Conservation (phyloP, 192 early-diverging fungal species). For the Umbelopsis sp. region DNA sequence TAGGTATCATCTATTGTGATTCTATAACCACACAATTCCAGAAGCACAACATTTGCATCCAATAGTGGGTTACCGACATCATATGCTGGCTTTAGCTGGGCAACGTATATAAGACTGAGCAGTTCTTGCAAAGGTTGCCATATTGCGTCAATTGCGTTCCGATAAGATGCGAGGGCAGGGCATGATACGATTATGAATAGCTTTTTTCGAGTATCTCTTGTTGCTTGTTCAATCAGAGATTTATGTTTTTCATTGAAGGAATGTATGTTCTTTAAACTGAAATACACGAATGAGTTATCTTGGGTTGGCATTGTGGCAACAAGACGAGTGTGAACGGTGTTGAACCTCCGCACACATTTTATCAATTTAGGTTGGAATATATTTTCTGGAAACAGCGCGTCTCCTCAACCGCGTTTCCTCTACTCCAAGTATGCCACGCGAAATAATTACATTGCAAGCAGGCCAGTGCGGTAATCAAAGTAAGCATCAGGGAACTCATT, state of each 20-base stretch:
- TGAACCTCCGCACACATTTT: slow-evolving; percentile 9
- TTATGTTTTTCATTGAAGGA: neutral
- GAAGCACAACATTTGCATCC: slow-evolving; percentile 59
- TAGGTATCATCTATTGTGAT: slow-evolving; percentile 35
- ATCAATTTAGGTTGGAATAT: neutral
- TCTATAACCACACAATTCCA: slow-evolving; percentile 62
- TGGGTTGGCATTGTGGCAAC: neutral
- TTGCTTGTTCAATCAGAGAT: neutral
- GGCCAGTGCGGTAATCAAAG: slow-evolving; percentile 99
- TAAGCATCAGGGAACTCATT: slow-evolving; percentile 38
- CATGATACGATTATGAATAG: neutral
- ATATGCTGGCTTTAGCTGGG: slow-evolving; percentile 47
- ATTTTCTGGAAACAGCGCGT: neutral
- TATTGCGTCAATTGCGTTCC: neutral
- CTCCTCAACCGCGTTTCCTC: neutral
- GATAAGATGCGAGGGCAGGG: neutral
- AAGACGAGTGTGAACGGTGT: neutral
- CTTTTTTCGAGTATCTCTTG: neutral
- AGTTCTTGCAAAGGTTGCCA: slow-evolving; percentile 27
- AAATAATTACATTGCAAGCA: slow-evolving; percentile 95
- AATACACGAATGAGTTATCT: neutral
- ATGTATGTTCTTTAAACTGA: neutral
- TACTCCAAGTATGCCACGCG: slow-evolving; percentile 69
- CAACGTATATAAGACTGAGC: slow-evolving; percentile 47
- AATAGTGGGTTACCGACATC: slow-evolving; percentile 44